Conservation (phyloP, 2,329 filamentous ascomycete genomes). For the Trichoderma asperellum region DNA sequence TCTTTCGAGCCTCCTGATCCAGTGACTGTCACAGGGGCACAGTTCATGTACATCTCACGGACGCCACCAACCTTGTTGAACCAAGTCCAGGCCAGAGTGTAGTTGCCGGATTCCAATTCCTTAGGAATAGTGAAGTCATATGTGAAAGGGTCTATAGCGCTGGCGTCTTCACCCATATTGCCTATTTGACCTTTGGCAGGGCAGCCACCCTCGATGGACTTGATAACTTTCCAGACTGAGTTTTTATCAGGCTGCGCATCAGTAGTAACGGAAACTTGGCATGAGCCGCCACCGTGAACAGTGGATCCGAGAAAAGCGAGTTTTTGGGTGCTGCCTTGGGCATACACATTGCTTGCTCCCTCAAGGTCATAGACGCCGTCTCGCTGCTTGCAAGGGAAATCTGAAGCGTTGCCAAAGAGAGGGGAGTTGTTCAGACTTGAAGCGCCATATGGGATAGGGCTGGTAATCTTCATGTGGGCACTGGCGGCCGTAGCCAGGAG, state of each 20-base stretch:
- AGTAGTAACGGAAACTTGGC: conserved; percentile 84
- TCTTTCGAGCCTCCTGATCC: conserved; percentile 53
- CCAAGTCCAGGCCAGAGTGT: conserved; percentile 91
- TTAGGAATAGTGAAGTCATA: conserved; percentile 75
- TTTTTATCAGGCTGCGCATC: conserved; percentile 69
- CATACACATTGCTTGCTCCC: conserved; percentile 60
- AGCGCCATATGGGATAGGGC: conserved; percentile 65
- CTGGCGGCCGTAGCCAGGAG: conserved; percentile 63
- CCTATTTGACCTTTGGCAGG: conserved; percentile 62
- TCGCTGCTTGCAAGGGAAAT: conserved; percentile 84
- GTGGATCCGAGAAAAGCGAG: conserved; percentile 73
- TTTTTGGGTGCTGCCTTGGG: conserved; percentile 45
- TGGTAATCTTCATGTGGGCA: conserved; percentile 76
- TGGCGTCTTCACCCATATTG: conserved; percentile 59
- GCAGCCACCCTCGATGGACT: conserved; percentile 85
- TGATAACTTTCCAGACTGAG: conserved; percentile 84
- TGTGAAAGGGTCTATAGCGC: conserved; percentile 51
- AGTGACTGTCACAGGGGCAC: conserved; percentile 72
- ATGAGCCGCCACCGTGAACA: conserved; percentile 88
- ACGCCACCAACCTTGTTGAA: conserved; percentile 92
- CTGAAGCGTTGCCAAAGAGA: conserved; percentile 56
- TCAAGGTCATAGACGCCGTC: conserved; percentile 51
- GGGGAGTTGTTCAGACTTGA: conserved; percentile 62
- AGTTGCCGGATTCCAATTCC: conserved; percentile 73
- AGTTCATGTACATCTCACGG: conserved; percentile 98